Evolutionary conservation across 805 yeast genomes (phyloP).

Genomic region (Sugiyamaella mastotermitis): DNA sequence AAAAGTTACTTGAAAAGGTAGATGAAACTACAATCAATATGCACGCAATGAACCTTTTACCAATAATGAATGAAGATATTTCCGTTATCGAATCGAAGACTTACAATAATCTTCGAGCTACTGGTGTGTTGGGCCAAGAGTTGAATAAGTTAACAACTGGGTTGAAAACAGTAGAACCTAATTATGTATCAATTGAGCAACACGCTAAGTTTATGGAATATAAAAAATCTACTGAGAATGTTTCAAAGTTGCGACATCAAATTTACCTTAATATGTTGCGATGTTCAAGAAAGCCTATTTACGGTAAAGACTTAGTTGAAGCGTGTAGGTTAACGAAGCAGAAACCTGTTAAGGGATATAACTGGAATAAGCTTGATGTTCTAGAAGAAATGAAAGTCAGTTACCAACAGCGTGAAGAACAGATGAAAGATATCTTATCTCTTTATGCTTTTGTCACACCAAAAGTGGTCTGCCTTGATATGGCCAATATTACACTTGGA

Average conservation of each 20-base stretch:
- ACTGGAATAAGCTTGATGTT: constrained; percentile 14
- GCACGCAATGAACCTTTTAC: constrained; percentile 53
- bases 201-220: constrained; percentile 56
- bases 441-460: constrained; percentile 82
- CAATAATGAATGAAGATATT: constrained; percentile 47
- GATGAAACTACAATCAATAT: constrained; percentile 38
- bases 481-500: constrained; percentile 32
- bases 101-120: constrained; percentile 7
- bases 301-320: constrained; percentile 53
- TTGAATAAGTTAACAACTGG: constrained; percentile 12
- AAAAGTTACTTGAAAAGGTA: constrained; percentile 26
- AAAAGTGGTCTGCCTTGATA: constrained; percentile 68
- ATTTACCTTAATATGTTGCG: constrained; percentile 61
- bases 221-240: constrained; percentile 44
- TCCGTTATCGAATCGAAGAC: constrained; percentile 20
- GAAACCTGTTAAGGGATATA: constrained; percentile 9
- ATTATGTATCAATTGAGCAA: constrained; percentile 31
- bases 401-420: constrained; percentile 12
- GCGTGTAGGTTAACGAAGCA: constrained; percentile 5
- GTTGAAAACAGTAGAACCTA: constrained; percentile 21
- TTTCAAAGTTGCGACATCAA: constrained; percentile 49
- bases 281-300: constrained; percentile 60
- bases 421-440: constrained; percentile 15
- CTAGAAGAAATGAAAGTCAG: constrained; percentile 18
- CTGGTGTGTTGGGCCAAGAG: constrained; percentile 12